Conservation (phyloP, 192 early-diverging fungal species). For the Obelidium mucronatum region DNA sequence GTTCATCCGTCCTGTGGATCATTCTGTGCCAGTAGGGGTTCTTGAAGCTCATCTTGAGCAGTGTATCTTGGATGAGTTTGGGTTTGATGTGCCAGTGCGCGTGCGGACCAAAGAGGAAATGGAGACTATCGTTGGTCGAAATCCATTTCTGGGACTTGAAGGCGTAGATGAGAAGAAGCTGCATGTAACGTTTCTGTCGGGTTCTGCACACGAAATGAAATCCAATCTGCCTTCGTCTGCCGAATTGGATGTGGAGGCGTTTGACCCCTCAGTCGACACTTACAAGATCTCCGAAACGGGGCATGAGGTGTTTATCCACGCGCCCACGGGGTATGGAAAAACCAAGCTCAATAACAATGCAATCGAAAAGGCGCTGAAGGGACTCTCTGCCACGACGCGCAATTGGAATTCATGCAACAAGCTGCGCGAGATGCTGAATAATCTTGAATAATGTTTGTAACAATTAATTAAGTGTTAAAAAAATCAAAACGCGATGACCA, state of each 20-base stretch:
- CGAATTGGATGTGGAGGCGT: not conserved
- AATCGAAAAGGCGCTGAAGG: slow-evolving; percentile 14
- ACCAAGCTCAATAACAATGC: slow-evolving; percentile 27
- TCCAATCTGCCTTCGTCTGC: not conserved
- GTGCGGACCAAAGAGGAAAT: not conserved
- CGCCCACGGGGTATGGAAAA: slow-evolving; percentile 15
- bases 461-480: too few relatives aligned
- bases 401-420: slow-evolving; percentile 21
- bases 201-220: not conserved
- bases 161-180: not conserved
- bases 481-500: too few relatives aligned
- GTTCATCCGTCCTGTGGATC: slow-evolving; percentile 10
- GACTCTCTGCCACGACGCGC: slow-evolving; percentile 6
- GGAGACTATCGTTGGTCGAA: not conserved
- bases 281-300: not conserved
- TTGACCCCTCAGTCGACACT: not conserved
- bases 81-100: slow-evolving; percentile 4
- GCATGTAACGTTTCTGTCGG: slow-evolving; percentile 11
- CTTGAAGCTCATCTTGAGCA: not conserved
- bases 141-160: slow-evolving; percentile 10
- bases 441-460: slow-evolving; percentile 4
- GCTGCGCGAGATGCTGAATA: slow-evolving; percentile 14
- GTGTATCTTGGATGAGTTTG: slow-evolving; percentile 9
- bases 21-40: not conserved
- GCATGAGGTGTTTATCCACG: not conserved